Conservation (phyloP, 106 monocot species). For the Dioscorea alata region DNA sequence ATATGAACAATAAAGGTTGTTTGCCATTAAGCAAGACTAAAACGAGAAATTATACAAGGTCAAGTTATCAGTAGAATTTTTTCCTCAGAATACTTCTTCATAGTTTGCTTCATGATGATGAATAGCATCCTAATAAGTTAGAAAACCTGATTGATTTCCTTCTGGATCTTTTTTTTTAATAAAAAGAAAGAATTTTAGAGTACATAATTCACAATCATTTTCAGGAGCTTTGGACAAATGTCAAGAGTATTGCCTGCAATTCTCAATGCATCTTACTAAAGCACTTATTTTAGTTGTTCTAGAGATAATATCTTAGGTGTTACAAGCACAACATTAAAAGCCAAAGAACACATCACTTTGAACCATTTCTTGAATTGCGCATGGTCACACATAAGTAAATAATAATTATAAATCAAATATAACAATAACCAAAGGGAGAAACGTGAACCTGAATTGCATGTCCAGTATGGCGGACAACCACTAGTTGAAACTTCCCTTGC, state of each 20-base stretch:
- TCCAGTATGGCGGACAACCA: slow-evolving; percentile 83
- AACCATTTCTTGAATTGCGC: not conserved
- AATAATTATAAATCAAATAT: not conserved
- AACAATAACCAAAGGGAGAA: not conserved
- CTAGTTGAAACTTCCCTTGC: slow-evolving; percentile 99
- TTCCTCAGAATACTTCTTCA: not conserved
- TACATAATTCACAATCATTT: too few relatives aligned
- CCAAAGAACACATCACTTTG: not conserved
- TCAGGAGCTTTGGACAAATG: too few relatives aligned
- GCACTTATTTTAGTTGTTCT: not conserved
- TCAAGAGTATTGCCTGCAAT: too few relatives aligned
- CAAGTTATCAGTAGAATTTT: too few relatives aligned
- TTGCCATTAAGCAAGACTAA: not conserved
- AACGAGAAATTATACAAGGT: not conserved
- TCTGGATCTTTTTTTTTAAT: too few relatives aligned
- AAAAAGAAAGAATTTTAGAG: too few relatives aligned
- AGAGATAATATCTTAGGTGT: not conserved
- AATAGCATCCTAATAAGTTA: too few relatives aligned
- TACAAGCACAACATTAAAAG: not conserved
- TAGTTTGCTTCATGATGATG: too few relatives aligned
- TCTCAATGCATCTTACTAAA: not conserved
- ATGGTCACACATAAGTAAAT: not conserved
- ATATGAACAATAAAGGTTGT: not conserved
- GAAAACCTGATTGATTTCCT: too few relatives aligned
- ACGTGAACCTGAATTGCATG: slow-evolving; percentile 89